These are phyloP conservation scores for Pythium insidiosum DNA, from an alignment of 352 stramenopile species.

Conservation along the genomic window DNA sequence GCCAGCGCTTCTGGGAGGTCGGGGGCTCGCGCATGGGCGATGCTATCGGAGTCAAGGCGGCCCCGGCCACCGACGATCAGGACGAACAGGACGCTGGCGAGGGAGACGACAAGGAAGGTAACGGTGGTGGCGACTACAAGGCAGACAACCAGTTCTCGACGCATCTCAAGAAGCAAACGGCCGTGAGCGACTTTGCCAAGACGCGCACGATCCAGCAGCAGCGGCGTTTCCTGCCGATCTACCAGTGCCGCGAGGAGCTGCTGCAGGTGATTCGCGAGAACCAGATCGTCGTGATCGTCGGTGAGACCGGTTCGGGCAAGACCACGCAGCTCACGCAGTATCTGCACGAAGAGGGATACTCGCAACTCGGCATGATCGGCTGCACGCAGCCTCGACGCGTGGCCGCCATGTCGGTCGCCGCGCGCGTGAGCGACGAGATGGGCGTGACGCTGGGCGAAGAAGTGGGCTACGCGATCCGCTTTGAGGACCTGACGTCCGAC, in stretches of 20 bases:
- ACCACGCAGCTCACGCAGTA: slow-evolving; percentile 98
- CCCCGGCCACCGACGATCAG: slow-evolving; percentile 45
- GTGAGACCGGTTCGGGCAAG: too few relatives aligned
- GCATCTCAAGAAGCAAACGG: slow-evolving; percentile 89
- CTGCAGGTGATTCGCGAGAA: slow-evolving; percentile 97
- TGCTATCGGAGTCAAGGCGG: slow-evolving; percentile 88
- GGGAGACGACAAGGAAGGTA: slow-evolving; percentile 18
- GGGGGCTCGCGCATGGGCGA: slow-evolving; percentile 96
- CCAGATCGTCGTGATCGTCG: slow-evolving; percentile 97
- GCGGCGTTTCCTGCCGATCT: slow-evolving; percentile 95
- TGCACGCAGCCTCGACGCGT: slow-evolving; percentile 98
- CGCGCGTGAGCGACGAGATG: slow-evolving; percentile 98
- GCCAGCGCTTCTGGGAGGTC: slow-evolving; percentile 98
- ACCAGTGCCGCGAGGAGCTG: slow-evolving; percentile 92
- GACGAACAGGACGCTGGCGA: slow-evolving; percentile 35
- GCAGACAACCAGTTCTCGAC: slow-evolving; percentile 92
- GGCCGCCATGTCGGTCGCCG: slow-evolving; percentile 98
- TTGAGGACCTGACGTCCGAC: slow-evolving; percentile 91
- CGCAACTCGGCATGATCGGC: slow-evolving; percentile 87
- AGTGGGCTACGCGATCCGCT: slow-evolving; percentile 91
- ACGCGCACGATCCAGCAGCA: slow-evolving; percentile 95
- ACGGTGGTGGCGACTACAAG: slow-evolving; percentile 88
- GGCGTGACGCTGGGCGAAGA: slow-evolving; percentile 88
- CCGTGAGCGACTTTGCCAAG: slow-evolving; percentile 94
- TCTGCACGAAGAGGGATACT: slow-evolving; percentile 88